phyloP scores from a whole-genome alignment of 331 rosid species.

The Rosa hybrid region DNA sequence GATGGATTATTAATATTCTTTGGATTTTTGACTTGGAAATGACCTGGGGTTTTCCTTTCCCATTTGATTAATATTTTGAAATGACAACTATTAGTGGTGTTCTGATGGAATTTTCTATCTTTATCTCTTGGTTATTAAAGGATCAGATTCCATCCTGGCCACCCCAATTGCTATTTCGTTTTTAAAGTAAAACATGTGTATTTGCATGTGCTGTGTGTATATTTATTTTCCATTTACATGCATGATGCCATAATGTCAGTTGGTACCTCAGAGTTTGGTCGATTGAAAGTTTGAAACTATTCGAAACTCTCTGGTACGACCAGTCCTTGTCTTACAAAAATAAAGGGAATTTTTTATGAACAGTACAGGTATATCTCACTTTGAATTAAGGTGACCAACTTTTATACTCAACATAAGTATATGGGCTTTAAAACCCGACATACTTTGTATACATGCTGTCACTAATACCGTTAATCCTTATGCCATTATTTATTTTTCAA shows the following conservation, averaged over 20 bases:
- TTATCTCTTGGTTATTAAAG: slow-evolving; percentile 24
- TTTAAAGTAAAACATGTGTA: neutral
- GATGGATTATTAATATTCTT: no score
- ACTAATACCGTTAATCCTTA: no score
- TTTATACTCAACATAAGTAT: no score
- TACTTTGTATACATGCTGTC: no score
- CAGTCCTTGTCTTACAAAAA: no score
- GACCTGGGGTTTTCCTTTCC: neutral
- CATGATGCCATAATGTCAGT: neutral
- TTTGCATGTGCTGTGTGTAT: neutral
- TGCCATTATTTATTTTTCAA: no score
- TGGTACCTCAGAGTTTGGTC: neutral
- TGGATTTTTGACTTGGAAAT: slow-evolving; percentile 1
- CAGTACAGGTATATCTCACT: no score
- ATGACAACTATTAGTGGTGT: slow-evolving; percentile 10
- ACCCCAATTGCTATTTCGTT: neutral
- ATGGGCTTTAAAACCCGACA: no score
- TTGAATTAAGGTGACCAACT: no score
- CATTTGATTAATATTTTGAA: neutral
- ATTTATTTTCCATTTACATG: neutral
- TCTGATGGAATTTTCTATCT: neutral
- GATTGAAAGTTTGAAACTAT: no score
- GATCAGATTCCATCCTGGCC: slow-evolving; percentile 22
- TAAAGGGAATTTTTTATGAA: no score
- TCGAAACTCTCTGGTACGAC: no score